Percentiles rank a stretch among this genome's conserved stretches.
Conservation (phyloP, 805 yeast genomes). For the Nakazawaea ishiwadae region DNA sequence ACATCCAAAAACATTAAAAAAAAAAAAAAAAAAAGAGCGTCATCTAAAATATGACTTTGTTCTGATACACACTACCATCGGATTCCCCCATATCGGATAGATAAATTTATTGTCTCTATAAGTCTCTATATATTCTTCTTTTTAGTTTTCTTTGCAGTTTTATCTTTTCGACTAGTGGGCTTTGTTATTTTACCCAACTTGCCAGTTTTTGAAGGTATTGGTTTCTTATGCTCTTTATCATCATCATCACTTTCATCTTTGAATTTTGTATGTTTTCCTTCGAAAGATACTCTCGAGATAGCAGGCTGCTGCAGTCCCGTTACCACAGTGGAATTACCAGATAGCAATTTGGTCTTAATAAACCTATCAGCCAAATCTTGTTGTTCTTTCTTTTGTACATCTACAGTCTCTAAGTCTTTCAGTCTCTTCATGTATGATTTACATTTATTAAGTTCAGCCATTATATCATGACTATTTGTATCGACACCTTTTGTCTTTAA, state of each 20-base stretch:
- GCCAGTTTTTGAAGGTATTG: not conserved
- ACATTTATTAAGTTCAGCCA: slow-evolving; percentile 62
- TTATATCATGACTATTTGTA: slow-evolving; percentile 55
- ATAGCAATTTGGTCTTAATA: slow-evolving; percentile 26
- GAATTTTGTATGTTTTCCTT: slow-evolving; percentile 52
- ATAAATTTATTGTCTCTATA: too few species aligned
- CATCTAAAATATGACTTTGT: too few species aligned
- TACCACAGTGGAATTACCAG: slow-evolving; percentile 15
- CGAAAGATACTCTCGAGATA: slow-evolving; percentile 45
- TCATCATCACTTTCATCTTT: slow-evolving; percentile 19
- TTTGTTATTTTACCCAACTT: not conserved
- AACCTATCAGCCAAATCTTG: slow-evolving; percentile 37
- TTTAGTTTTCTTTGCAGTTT: slow-evolving; percentile 8
- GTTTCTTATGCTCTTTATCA: slow-evolving; percentile 1
- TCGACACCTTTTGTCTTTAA: slow-evolving; percentile 55
- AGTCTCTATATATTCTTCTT: too few species aligned
- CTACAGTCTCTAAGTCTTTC: slow-evolving; percentile 31
- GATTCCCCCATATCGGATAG: too few species aligned
- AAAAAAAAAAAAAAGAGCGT: too few species aligned
- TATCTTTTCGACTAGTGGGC: slow-evolving; percentile 4
- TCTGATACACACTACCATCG: too few species aligned
- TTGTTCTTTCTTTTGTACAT: slow-evolving; percentile 19
- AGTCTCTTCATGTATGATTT: slow-evolving; percentile 63
- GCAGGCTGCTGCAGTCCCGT: slow-evolving; percentile 36
- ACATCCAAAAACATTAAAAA: too few species aligned